Percentiles rank a stretch among this genome's conserved stretches.
These are phyloP conservation scores for Cardamine resedifolia DNA, from an alignment of 345 rosid genomes.

Conservation along the genomic window DNA sequence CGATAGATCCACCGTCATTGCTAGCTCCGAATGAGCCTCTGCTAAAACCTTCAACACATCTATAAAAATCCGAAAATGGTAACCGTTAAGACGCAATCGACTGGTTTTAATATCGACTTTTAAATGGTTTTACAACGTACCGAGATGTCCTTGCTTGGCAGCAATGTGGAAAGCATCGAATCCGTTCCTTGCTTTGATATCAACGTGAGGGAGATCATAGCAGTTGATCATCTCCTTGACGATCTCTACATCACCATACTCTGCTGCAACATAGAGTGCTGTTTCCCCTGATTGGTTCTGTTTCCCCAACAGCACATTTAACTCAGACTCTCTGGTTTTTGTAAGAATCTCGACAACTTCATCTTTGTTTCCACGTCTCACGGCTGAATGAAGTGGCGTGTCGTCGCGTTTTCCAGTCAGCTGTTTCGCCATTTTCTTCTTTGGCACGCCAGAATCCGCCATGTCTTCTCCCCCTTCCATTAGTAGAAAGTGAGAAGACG, in stretches of 20 bases:
- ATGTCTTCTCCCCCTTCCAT: constrained; percentile 32
- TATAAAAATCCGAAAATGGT: constrained; percentile 23
- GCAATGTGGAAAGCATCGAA: constrained; percentile 96
- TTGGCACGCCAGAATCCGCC: constrained; percentile 23
- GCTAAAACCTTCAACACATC: constrained; percentile 63
- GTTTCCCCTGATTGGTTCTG: constrained; percentile 94
- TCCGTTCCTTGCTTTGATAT: constrained; percentile 88
- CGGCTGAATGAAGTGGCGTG: constrained; percentile 73
- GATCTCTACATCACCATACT: constrained; percentile 70
- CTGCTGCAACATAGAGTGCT: constrained; percentile 89
- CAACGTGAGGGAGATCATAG: constrained; percentile 72
- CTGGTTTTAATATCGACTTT: background rate
- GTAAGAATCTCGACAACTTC: constrained; percentile 53
- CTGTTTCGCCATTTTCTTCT: constrained; percentile 85
- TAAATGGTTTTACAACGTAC: constrained; percentile 36
- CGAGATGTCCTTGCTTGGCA: constrained; percentile 90
- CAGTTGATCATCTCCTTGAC: constrained; percentile 76
- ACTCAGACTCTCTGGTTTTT: constrained; percentile 42
- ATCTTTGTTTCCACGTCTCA: constrained; percentile 62
- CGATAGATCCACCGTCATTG: constrained; percentile 76
- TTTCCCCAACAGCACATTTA: constrained; percentile 55
- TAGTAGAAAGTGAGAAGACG: constrained; percentile 10
- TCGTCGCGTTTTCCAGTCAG: constrained; percentile 85
- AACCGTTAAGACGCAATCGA: background rate
- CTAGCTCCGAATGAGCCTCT: constrained; percentile 77